Evolutionary conservation across 2,329 filamentous ascomycete genomes (phyloP).

Genomic region (Aspergillus sojae): DNA sequence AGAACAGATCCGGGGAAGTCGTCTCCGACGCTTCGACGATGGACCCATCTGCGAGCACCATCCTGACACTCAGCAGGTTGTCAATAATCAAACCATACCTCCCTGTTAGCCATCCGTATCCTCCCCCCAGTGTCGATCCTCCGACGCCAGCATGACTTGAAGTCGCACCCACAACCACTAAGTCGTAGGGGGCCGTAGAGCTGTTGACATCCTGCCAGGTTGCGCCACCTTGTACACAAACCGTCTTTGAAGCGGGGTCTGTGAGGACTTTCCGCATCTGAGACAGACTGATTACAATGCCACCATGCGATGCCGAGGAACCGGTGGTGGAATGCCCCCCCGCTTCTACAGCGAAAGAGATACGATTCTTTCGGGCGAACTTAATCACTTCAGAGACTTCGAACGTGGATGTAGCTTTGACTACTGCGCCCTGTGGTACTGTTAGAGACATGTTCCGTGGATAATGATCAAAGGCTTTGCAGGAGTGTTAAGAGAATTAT

Average conservation of each 20-base stretch:
- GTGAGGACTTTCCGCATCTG: conserved; percentile 55
- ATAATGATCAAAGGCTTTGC: background rate
- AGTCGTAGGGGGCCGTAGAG: conserved; percentile 51
- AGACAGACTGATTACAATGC: conserved; percentile 59
- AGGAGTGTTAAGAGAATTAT: background rate
- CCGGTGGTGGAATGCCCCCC: conserved; percentile 61
- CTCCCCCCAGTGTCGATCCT: conserved; percentile 59
- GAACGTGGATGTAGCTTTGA: conserved; percentile 11
- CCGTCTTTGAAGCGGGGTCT: conserved; percentile 47
- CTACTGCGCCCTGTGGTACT: conserved; percentile 17
- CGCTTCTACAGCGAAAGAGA: conserved; percentile 58
- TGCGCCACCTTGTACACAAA: conserved; percentile 56
- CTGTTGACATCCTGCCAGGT: conserved; percentile 59
- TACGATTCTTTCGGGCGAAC: conserved; percentile 47
- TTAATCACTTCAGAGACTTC: conserved; percentile 34
- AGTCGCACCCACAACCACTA: conserved; percentile 63
- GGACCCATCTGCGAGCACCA: conserved; percentile 42
- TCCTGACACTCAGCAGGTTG: conserved; percentile 41
- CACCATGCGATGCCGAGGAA: conserved; percentile 53
- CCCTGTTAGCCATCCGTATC: conserved; percentile 58
- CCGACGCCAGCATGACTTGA: conserved; percentile 63
- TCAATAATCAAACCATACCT: conserved; percentile 57
- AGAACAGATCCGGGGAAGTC: conserved; percentile 52
- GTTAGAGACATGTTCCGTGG: background rate
- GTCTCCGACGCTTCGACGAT: conserved; percentile 40